A percentile compares a stretch with the other conserved stretches of the same genome.
Conservation (phyloP, 2,329 filamentous ascomycete species). For the Colletotrichum truncatum region DNA sequence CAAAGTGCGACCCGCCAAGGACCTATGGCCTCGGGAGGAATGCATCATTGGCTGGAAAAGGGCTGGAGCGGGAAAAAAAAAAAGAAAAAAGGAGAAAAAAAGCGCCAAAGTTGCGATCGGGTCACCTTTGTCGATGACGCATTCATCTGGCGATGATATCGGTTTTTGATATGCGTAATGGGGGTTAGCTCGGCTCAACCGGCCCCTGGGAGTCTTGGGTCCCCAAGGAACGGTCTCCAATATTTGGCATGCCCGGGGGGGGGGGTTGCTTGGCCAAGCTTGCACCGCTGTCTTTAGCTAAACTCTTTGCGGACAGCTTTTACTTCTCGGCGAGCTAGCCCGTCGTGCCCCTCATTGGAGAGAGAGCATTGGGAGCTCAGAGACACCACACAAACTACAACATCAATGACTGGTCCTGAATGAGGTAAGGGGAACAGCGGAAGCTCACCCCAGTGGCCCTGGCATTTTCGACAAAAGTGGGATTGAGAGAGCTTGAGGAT, state of each 20-base stretch:
- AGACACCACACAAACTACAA: not conserved
- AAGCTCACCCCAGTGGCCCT: conserved; percentile 20
- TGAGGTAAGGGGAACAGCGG: not conserved
- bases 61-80: no score
- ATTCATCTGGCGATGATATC: conserved; percentile 4
- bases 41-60: not conserved
- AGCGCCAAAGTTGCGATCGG: conserved; percentile 24
- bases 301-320: not conserved
- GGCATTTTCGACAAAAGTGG: not conserved
- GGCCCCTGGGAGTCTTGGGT: conserved; percentile 9
- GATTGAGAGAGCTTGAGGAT: not conserved
- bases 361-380: not conserved
- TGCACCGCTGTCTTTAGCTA: not conserved
- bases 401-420: not conserved
- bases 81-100: no score
- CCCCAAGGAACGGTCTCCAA: conserved; percentile 7
- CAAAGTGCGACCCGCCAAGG: conserved; percentile 12
- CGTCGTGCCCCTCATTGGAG: not conserved
- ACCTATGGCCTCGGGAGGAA: not conserved
- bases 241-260: not conserved
- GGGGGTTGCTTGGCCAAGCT: conserved; percentile 15
- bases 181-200: conserved; percentile 12
- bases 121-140: conserved; percentile 25
- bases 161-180: not conserved
- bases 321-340: not conserved